phyloP scores from a whole-genome alignment of 2,329 filamentous ascomycete species.

The Erysiphe pulchra region DNA sequence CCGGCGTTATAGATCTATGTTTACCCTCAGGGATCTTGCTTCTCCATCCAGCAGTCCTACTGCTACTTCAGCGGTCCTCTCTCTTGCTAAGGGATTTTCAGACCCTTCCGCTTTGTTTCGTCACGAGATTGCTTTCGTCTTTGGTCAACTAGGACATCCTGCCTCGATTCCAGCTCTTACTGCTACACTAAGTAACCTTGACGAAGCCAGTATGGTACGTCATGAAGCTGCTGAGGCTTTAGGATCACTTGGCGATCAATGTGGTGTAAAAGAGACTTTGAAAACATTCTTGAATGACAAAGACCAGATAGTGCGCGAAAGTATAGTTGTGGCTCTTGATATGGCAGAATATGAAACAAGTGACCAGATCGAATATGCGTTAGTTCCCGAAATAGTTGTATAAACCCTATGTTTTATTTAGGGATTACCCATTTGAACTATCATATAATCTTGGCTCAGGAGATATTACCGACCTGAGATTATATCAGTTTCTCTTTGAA shows the following conservation, averaged over 20 bases:
- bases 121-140: constrained; percentile 95
- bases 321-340: constrained; percentile 80
- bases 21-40: constrained; percentile 78
- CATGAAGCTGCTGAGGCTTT: constrained; percentile 94
- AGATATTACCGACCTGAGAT: too few relatives aligned
- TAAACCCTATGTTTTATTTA: neutral
- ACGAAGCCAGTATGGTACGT: constrained; percentile 86
- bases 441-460: too few relatives aligned
- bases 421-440: too few relatives aligned
- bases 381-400: constrained; percentile 39
- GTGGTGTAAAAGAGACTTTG: constrained; percentile 69
- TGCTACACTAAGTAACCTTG: constrained; percentile 46
- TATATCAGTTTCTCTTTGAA: too few relatives aligned
- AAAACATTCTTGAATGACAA: constrained; percentile 69
- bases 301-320: constrained; percentile 83
- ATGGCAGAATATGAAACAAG: constrained; percentile 95
- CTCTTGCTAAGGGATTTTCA: constrained; percentile 60
- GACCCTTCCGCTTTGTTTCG: constrained; percentile 84
- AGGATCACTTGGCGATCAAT: constrained; percentile 77
- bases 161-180: constrained; percentile 85
- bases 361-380: constrained; percentile 70
- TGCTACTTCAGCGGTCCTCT: constrained; percentile 62
- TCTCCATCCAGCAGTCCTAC: constrained; percentile 81
- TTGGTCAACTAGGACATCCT: constrained; percentile 84
- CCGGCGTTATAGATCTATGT: constrained; percentile 91